phyloP scores from a whole-genome alignment of 2,329 filamentous ascomycete genomes.

The Calonectria hongkongensis region DNA sequence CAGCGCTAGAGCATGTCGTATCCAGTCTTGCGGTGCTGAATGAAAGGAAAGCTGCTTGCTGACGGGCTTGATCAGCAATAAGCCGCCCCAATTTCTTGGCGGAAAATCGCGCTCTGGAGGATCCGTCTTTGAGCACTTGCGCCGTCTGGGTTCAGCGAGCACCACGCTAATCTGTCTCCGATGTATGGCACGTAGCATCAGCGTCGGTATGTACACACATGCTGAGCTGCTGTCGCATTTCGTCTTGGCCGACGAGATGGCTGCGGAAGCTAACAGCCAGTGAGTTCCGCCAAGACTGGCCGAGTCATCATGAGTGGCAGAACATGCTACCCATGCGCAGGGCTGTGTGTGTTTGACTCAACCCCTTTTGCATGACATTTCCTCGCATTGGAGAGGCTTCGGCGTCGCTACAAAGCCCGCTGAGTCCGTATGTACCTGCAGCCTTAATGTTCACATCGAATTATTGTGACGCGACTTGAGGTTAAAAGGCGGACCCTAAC shows the following conservation, averaged over 20 bases:
- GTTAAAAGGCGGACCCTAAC: slow-evolving; percentile 37
- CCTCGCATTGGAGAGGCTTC: not conserved
- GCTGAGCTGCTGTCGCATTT: not conserved
- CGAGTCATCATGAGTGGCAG: slow-evolving; percentile 30
- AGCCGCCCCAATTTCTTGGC: slow-evolving; percentile 32
- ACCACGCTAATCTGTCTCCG: not conserved
- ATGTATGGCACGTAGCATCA: not conserved
- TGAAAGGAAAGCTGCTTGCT: slow-evolving; percentile 44
- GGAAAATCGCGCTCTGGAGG: slow-evolving; percentile 39
- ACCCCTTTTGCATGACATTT: slow-evolving; percentile 8
- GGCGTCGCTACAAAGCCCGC: slow-evolving; percentile 11
- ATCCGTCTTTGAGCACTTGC: not conserved
- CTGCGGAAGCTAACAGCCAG: slow-evolving; percentile 8
- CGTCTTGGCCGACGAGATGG: slow-evolving; percentile 5
- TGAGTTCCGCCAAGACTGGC: slow-evolving; percentile 24
- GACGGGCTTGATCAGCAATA: slow-evolving; percentile 33
- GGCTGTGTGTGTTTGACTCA: slow-evolving; percentile 28
- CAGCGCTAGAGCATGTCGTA: slow-evolving; percentile 28
- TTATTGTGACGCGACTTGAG: slow-evolving; percentile 22
- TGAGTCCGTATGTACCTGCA: slow-evolving; percentile 31
- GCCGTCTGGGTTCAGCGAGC: slow-evolving; percentile 6
- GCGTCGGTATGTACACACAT: not conserved
- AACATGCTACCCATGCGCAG: not conserved
- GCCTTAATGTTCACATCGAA: slow-evolving; percentile 34
- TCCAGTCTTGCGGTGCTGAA: slow-evolving; percentile 44